Conservation (phyloP, 2,329 filamentous ascomycete species). For the Aspergillus amoenus region DNA sequence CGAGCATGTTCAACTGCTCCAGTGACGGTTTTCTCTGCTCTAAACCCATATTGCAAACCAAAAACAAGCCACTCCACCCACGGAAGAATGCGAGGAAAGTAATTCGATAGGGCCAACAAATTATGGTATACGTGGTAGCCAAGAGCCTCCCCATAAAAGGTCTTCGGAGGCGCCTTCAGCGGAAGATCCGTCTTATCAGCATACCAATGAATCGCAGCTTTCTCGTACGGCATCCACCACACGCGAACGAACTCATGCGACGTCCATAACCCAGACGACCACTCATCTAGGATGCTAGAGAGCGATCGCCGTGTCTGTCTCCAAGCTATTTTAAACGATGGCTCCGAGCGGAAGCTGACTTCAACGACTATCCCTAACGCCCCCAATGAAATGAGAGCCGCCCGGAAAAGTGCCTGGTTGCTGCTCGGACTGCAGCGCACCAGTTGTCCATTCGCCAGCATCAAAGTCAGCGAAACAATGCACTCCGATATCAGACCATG, state of each 20-base stretch:
- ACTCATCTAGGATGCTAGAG: slow-evolving; percentile 65
- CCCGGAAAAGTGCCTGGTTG: slow-evolving; percentile 79
- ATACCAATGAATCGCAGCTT: slow-evolving; percentile 83
- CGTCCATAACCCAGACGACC: slow-evolving; percentile 76
- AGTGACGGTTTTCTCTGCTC: slow-evolving; percentile 60
- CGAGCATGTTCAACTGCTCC: slow-evolving; percentile 78
- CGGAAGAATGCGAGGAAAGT: slow-evolving; percentile 74
- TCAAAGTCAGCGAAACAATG: slow-evolving; percentile 72
- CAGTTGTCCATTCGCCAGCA: slow-evolving; percentile 75
- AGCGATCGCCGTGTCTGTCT: slow-evolving; percentile 74
- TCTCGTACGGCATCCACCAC: slow-evolving; percentile 96
- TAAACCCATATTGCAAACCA: slow-evolving; percentile 95
- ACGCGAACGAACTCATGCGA: slow-evolving; percentile 85
- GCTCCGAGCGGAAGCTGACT: slow-evolving; percentile 78
- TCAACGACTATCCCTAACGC: slow-evolving; percentile 89
- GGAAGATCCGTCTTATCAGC: slow-evolving; percentile 74
- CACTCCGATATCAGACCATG: slow-evolving; percentile 84
- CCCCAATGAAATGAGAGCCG: slow-evolving; percentile 81
- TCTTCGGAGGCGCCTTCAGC: slow-evolving; percentile 58
- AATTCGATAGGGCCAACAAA: slow-evolving; percentile 76
- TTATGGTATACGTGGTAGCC: slow-evolving; percentile 93
- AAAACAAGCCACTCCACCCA: slow-evolving; percentile 96
- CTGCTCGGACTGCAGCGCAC: slow-evolving; percentile 66
- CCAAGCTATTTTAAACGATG: slow-evolving; percentile 84
- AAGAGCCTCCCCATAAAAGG: slow-evolving; percentile 77